Base-by-base conservation (phyloP, 1,284 basidiomycete genomes). In the Heliocybe sulcata region DNA sequence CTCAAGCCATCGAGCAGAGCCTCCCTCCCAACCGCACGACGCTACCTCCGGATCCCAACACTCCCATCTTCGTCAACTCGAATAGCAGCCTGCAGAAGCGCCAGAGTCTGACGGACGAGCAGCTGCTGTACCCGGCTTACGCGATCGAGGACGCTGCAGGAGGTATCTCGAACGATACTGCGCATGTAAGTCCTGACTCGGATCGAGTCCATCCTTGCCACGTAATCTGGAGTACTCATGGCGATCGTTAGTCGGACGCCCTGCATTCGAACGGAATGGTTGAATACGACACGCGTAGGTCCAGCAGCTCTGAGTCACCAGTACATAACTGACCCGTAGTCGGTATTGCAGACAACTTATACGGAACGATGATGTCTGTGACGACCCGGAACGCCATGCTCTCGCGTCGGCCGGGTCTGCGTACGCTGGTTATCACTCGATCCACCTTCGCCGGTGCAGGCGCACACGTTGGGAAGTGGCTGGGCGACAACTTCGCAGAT, bases 371-470 rank as follows among this genome's bases (percentile, higher is more conserved):
- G 79, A 87, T 88, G 85, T 83, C 82, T 8, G 72, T 72, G 8
- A 75, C 74, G 9, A 88, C 85, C 0, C 80, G 75, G 42, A 66
- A 80, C 23, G 84, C 85, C 2, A 77, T 89, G 76, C 69, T 82
- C 19, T 71, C 75, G 1, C 79, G 85, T 31, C 74, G 81, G 19
- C 84, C 85, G 2, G 81, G 77, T 1, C 68, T 76, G 52, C 78
- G 81, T 1, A 77, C 86, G 0, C 73, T 88, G 52, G 73, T 88
- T 57, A 85, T 89, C 61, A 87, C 85, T 0, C 83, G 87, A 38
- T 87, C 84, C 16, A 87, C 85, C 2, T 89, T 86, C 63, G 79
- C 81, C 2, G 85, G 85, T 45, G 82, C 82, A 4, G 87, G 87
- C 2, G 67, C 69, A 19, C 74, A 80, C 49, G 80, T 82, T 25